Evolutionary conservation across 225 moss, liverwort and hornwort genomes (phyloP), one percentile per base, ranked within the genome.

Genomic region (Marchantia polymorpha): DNA sequence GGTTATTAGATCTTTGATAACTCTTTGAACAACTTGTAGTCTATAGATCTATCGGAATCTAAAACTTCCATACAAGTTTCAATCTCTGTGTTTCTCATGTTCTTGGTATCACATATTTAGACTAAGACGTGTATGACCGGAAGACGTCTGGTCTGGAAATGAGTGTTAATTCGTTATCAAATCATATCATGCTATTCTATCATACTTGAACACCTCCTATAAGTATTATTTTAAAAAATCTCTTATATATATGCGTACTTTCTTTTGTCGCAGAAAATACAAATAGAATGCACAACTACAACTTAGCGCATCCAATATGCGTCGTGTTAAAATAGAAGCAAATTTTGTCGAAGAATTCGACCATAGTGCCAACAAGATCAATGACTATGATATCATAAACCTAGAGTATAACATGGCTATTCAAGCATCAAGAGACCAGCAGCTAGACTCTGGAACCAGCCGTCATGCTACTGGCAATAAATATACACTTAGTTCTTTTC

Each of bases 171-270:
- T 53, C 51, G 25, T 31, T 76, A 61, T 19, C 27, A 61, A 46
- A 61, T 59, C 22, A 17, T 75, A 31, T 20, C 56, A 56, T 47
- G 29, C 76, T 60, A 29, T 75, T 10, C 63, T 63, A 64, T 47
- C 77, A 15, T 77, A 58, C 74, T 64, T n/a, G 64, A 77, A 77
- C 63, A 64, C 63, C 60, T 47, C 77, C 63, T 77, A 64, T n/a
- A 63, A 64, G 47, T 64, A 64, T 63, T n/a, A 30, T 20, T 19
- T 27, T 46, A 47, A 48, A 69, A 30, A 69, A 69, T 20, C 19
- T 64, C 26, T 25, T 64, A 64, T 64, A 25, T 25, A 7, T 64
- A 64, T 3, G 20, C 15, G 59, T 59, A 8, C 15, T 16, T 64
- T 64, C n/a, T n/a, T n/a, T n/a, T n/a, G 46, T 48, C 22, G 68